Base-by-base conservation (phyloP, 257 asterid genomes). In the Orobanche coerulescens region DNA sequence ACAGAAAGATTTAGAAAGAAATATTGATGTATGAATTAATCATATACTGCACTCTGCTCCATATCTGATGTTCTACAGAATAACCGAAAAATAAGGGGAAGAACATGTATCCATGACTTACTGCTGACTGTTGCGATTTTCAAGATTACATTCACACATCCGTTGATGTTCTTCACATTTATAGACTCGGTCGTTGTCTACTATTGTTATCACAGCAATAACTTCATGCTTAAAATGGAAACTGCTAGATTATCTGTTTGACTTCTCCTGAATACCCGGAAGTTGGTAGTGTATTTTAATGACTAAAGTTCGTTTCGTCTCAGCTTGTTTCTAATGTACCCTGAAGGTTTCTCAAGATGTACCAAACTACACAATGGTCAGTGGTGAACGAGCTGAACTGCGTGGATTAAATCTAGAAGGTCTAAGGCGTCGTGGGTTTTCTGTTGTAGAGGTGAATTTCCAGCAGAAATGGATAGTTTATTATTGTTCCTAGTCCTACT, bases 401-500 rank as follows among this genome's bases (percentile, higher is more conserved):
- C 96, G 94, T 58, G 96, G 96, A 46, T 63, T 92, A 67, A 92
- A 92, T 74, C 78, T 82, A 12, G 96, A 92, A 88, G 98, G 98
- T 64, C 75, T 92, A 37, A 81, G 84, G 46, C 96, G 98, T n/a
- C 72, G 66, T 61, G 95, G 94, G 50, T 92, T 92, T 75, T 79
- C 98, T 0, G 65, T 19, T 42, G 19, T n/a, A 34, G 95, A 92
- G 96, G 98, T 92, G 56, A 42, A 74, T 75, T 71, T 59, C 66
- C 54, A 19, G 57, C 28, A 36, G 49, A 26, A 12, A 31, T 0
- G 20, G 15, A 8, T 64, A 11, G 25, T 37, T 59, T 31, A 14
- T 58, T 33, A 16, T 61, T 33, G 48, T 26, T 49, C 50, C 46
- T 26, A n/a, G n/a, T n/a, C n/a, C n/a, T n/a, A n/a, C n/a, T n/a